These are phyloP conservation scores for Helianthus annuus DNA, from an alignment of 129 eudicot genomes.

Conservation along the genomic window HanXRQr2.0-SUNRISE NC_035433.2:87805597-87806096, in stretches of 20 bases:
- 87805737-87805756: slow-evolving; percentile 91
- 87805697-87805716: slow-evolving; percentile 79
- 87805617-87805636: slow-evolving; percentile 1
- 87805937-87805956: slow-evolving; percentile 60
- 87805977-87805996: slow-evolving; percentile 87
- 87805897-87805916: background rate
- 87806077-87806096: slow-evolving; percentile 2
- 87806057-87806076: background rate
- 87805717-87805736: slow-evolving; percentile 90
- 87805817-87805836: background rate
- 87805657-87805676: slow-evolving; percentile 28
- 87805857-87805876: no score
- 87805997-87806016: slow-evolving; percentile 83
- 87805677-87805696: slow-evolving; percentile 91
- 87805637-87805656: background rate
- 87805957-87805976: slow-evolving; percentile 98
- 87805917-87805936: slow-evolving; percentile 18
- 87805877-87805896: background rate
- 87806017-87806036: slow-evolving; percentile 8
- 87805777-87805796: slow-evolving; percentile 95
- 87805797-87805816: background rate
- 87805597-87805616: no score
- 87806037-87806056: background rate
- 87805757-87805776: slow-evolving; percentile 87
- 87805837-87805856: background rate